These are phyloP conservation scores for Penicillium sp. DNA, from an alignment of 2,329 filamentous ascomycete species.

Conservation along the genomic window DNA sequence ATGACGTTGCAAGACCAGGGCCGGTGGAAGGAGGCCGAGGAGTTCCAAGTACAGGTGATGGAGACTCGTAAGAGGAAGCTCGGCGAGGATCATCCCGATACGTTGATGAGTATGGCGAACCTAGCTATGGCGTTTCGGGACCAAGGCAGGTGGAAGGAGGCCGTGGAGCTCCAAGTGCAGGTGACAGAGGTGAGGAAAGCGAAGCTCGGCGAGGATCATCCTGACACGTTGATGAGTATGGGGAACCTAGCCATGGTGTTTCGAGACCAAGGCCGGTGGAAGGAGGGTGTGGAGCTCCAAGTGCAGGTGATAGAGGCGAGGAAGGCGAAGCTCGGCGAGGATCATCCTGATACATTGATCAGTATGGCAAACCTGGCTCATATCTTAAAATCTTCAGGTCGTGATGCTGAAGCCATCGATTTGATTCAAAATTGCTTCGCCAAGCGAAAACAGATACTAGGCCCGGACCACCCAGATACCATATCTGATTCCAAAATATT, in stretches of 20 bases:
- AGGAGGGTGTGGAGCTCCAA: too few relatives aligned
- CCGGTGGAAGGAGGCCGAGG: too few relatives aligned
- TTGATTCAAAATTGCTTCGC: not conserved
- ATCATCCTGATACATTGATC: not conserved
- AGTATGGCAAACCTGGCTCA: not conserved
- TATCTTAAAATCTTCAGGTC: slow-evolving; percentile 1
- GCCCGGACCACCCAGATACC: not conserved
- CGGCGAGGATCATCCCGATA: too few relatives aligned
- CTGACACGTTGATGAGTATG: too few relatives aligned
- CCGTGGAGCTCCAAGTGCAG: too few relatives aligned
- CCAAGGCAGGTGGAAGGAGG: too few relatives aligned
- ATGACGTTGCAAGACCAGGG: too few relatives aligned
- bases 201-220: not conserved
- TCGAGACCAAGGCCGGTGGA: too few relatives aligned
- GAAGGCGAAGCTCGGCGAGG: not conserved
- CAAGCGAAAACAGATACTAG: not conserved
- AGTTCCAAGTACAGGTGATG: not conserved
- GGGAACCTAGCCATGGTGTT: too few relatives aligned
- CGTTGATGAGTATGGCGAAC: too few relatives aligned
- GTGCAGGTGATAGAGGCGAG: too few relatives aligned
- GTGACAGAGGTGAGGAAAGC: not conserved
- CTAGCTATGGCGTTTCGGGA: too few relatives aligned
- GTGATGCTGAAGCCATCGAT: slow-evolving; percentile 2
- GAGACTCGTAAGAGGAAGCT: not conserved
- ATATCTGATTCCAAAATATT: slow-evolving; percentile 1